Base-by-base conservation (phyloP, 345 rosid genomes). In the Ceriops decandra region DNA sequence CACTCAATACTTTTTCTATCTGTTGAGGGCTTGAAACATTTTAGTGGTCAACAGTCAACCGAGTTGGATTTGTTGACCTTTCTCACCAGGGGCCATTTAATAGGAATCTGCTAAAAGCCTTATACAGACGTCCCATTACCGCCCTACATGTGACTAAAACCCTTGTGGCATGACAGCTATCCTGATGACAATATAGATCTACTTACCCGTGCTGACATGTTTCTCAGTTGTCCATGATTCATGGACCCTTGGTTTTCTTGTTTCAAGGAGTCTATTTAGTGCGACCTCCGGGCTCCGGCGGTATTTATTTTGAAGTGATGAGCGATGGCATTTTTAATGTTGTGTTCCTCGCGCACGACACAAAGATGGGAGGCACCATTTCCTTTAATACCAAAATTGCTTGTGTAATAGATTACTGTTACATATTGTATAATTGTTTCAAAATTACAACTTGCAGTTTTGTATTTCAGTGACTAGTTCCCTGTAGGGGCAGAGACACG, bases 131-230 rank as follows among this genome's bases (percentile, higher is more conserved):
- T 56, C 58, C 53, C 32, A 20, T 5, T 51, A 26, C 36, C 7
- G 72, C 22, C 36, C 9, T 7, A 33, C 68, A 70, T 67, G 76
- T 71, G 74, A 54, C 62, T 36, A 7, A 57, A 57, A 36, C 66
- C 38, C 62, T 4, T 28, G 16, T 19, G 13, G 63, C 64, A 57
- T 53, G 10, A 59, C 64, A 16, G 36, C 57, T 57, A 4, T 63
- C 30, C 56, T 71, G 31, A 28, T 49, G 35, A 36, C 64, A 26
- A 56, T 24, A 21, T 53, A 6, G 15, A 21, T 56, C 13, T 9
- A 9, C 19, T 53, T 0, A 24, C 32, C 56, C 56, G 36, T 47
- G 5, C 24, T 22, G 28, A 42, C 38, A 46, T 59, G 36, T 60
- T 33, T 33, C 9, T 33, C 36, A 7, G 7, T 33, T 33, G 36